Percentiles rank a stretch among this genome's conserved stretches.
phyloP scores from a whole-genome alignment of 2,329 filamentous ascomycete species.

The Apiospora malaysiana region DNA sequence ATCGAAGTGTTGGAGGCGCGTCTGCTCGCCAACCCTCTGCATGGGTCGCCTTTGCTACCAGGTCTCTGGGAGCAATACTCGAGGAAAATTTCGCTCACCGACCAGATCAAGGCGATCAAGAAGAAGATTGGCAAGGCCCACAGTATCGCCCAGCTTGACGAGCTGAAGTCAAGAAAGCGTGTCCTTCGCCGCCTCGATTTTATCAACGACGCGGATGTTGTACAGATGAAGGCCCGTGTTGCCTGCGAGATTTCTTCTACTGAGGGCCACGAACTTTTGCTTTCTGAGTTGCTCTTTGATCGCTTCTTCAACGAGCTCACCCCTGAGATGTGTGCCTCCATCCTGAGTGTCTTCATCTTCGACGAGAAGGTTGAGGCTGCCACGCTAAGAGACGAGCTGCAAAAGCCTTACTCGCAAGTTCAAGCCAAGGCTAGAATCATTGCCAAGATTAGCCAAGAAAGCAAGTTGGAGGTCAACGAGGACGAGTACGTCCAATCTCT shows the following conservation, averaged over 20 bases:
- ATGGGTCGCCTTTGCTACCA: constrained; percentile 84
- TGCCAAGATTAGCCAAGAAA: constrained; percentile 93
- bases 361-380: constrained; percentile 90
- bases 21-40: constrained; percentile 85
- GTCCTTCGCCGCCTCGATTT: constrained; percentile 93
- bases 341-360: constrained; percentile 94
- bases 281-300: constrained; percentile 94
- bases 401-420: constrained; percentile 85
- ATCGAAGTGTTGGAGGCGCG: constrained; percentile 96
- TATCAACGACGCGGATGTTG: constrained; percentile 93
- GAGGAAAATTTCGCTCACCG: constrained; percentile 74
- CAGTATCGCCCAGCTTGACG: constrained; percentile 90
- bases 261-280: constrained; percentile 87
- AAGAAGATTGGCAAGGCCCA: constrained; percentile 85
- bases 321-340: constrained; percentile 84
- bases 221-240: constrained; percentile 95
- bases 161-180: constrained; percentile 94
- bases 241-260: constrained; percentile 96
- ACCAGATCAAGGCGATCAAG: constrained; percentile 86
- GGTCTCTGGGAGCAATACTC: constrained; percentile 88
- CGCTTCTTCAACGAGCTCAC: constrained; percentile 96
- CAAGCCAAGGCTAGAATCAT: constrained; percentile 86
- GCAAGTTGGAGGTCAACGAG: constrained; percentile 92
- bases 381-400: constrained; percentile 80
- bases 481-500: constrained; percentile 90